phyloP scores from a whole-genome alignment of 2,329 filamentous ascomycete species.

The Beauveria brongniartii region DNA sequence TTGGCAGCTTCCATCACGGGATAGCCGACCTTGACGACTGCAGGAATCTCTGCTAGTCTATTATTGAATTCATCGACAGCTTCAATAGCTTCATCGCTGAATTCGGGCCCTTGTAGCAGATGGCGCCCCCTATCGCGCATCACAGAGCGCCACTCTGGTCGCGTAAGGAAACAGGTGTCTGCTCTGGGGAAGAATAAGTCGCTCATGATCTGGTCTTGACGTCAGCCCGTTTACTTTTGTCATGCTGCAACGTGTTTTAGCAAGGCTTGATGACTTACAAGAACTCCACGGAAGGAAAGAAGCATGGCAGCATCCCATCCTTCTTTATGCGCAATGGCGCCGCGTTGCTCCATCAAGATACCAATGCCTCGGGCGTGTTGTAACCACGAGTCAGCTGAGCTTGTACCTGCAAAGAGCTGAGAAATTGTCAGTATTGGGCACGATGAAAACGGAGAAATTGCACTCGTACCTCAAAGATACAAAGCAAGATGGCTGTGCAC shows the following conservation, averaged over 20 bases:
- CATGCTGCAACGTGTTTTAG: too few species aligned
- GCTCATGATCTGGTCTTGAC: conserved; percentile 26
- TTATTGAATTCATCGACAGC: conserved; percentile 27
- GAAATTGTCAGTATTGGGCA: not conserved
- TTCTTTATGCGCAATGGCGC: conserved; percentile 25
- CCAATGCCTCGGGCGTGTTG: conserved; percentile 31
- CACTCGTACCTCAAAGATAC: conserved; percentile 30
- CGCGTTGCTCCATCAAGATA: conserved; percentile 31
- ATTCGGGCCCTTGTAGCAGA: conserved; percentile 19
- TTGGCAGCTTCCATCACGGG: conserved; percentile 23
- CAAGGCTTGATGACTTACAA: conserved; percentile 20
- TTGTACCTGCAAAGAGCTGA: conserved; percentile 35
- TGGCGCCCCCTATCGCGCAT: conserved; percentile 20
- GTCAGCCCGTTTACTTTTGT: not conserved
- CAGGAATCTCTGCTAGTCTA: conserved; percentile 26
- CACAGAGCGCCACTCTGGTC: conserved; percentile 28
- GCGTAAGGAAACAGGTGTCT: conserved; percentile 28
- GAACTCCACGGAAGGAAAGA: conserved; percentile 28
- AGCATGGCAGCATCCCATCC: conserved; percentile 31
- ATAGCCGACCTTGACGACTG: conserved; percentile 25
- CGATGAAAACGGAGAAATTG: not conserved
- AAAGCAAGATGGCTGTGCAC: conserved; percentile 32
- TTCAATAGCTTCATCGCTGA: conserved; percentile 17
- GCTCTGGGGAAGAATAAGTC: conserved; percentile 28
- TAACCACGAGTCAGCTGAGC: conserved; percentile 28